Conservation (phyloP, 768 basidiomycete species). For the Boletus rubescentipes region DNA sequence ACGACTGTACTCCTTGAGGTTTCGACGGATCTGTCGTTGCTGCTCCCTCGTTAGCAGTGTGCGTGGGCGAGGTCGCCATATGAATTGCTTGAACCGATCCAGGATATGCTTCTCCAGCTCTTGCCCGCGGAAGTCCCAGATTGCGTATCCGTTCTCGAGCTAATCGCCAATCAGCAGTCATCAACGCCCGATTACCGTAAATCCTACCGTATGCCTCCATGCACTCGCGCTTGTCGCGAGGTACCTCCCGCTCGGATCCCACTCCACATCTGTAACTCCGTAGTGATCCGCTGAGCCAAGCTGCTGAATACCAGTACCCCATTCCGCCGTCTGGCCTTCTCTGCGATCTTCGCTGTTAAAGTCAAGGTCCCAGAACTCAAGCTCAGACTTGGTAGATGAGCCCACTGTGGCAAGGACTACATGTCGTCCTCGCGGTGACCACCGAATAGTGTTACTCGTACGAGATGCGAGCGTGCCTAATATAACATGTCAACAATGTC, state of each 20-base stretch:
- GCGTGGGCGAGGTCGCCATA: slow-evolving; percentile 96
- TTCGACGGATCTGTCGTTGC: slow-evolving; percentile 82
- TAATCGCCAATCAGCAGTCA: slow-evolving; percentile 31
- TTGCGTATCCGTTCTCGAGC: slow-evolving; percentile 94
- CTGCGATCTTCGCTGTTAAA: slow-evolving; percentile 64
- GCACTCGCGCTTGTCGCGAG: slow-evolving; percentile 91
- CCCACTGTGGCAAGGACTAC: slow-evolving; percentile 96
- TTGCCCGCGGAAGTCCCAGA: slow-evolving; percentile 99
- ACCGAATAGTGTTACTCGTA: slow-evolving; percentile 91
- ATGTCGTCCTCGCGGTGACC: slow-evolving; percentile 96
- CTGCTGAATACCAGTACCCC: slow-evolving; percentile 83
- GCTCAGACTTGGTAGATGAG: slow-evolving; percentile 90
- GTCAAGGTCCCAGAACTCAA: slow-evolving; percentile 99
- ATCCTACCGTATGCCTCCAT: slow-evolving; percentile 88
- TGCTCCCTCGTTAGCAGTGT: slow-evolving; percentile 85
- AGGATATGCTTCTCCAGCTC: slow-evolving; percentile 85
- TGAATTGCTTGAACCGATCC: slow-evolving; percentile 97
- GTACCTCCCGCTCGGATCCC: slow-evolving; percentile 96
- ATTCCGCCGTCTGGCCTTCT: slow-evolving; percentile 57
- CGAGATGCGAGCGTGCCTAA: slow-evolving; percentile 75
- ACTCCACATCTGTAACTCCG: slow-evolving; percentile 95
- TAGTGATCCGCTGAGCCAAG: slow-evolving; percentile 91
- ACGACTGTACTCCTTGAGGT: slow-evolving; percentile 88
- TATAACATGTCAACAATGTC: slow-evolving; percentile 7
- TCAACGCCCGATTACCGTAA: not conserved